These are phyloP conservation scores for Perkinsus marinus DNA, from an alignment of 169 alveolate species.

Conservation along the genomic window DNA sequence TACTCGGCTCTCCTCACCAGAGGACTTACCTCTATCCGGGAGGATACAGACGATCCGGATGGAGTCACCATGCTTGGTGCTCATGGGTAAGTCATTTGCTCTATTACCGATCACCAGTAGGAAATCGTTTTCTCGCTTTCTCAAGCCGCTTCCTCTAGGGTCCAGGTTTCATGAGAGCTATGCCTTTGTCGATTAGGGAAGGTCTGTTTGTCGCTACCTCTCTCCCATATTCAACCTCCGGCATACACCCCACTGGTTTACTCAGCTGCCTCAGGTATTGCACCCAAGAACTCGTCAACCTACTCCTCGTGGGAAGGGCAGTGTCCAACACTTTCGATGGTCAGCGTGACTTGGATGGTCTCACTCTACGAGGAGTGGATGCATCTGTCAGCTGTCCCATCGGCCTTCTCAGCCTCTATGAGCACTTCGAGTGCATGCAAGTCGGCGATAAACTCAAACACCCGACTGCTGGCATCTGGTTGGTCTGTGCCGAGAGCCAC, in stretches of 20 bases:
- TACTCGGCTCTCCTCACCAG: background rate
- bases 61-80: background rate
- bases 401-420: background rate
- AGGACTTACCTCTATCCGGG: background rate
- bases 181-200: no score
- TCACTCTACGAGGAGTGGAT: background rate
- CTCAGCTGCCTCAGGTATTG: constrained; percentile 27
- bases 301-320: constrained; percentile 28
- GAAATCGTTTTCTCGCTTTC: no score
- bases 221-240: no score
- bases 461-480: background rate
- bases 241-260: no score
- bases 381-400: background rate
- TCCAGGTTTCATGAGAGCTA: no score
- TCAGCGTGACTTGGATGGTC: background rate
- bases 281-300: constrained; percentile 34
- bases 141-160: no score
- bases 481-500: background rate
- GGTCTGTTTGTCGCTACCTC: no score
- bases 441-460: background rate
- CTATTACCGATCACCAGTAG: no score
- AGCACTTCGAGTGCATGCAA: background rate
- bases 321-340: constrained; percentile 33
- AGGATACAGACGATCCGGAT: background rate
- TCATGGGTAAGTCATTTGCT: background rate